These are phyloP conservation scores for Pascua guehoae DNA, from an alignment of 1,284 basidiomycete species.

Conservation along the genomic window DNA sequence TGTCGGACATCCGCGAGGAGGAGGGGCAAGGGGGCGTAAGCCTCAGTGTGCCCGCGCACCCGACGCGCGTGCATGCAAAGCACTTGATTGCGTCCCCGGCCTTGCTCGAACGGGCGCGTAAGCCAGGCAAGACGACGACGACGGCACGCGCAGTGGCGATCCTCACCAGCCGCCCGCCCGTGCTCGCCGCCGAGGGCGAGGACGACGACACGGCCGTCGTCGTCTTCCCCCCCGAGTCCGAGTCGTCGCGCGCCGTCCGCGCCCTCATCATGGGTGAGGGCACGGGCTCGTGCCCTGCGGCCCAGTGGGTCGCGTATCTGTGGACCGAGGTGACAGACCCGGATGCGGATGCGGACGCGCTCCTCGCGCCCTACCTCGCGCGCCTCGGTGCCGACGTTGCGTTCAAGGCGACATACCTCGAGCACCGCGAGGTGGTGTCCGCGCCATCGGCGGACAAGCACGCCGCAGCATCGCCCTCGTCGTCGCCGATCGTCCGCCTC, in stretches of 20 bases:
- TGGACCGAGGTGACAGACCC: conserved; percentile 19
- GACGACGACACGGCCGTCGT: conserved; percentile 67
- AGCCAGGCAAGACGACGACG: background rate
- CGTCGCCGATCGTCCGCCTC: conserved; percentile 20
- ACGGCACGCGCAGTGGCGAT: conserved; percentile 66
- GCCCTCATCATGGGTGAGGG: conserved; percentile 75
- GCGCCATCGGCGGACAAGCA: background rate
- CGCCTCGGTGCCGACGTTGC: conserved; percentile 14
- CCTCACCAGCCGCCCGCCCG: conserved; percentile 52
- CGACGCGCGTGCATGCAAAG: conserved; percentile 52
- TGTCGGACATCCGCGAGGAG: conserved; percentile 12
- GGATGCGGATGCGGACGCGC: conserved; percentile 8
- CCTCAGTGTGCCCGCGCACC: conserved; percentile 58
- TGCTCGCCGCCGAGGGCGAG: conserved; percentile 25
- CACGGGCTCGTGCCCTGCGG: conserved; percentile 76
- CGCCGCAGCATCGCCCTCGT: background rate
- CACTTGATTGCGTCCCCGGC: conserved; percentile 52
- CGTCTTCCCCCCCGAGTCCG: conserved; percentile 76
- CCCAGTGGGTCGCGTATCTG: conserved; percentile 64
- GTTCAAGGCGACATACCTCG: conserved; percentile 2
- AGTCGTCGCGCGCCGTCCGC: conserved; percentile 58
- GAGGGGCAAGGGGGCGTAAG: conserved; percentile 15
- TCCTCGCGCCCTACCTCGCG: conserved; percentile 28
- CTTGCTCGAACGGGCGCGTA: conserved; percentile 47
- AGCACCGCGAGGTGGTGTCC: background rate